These are phyloP conservation scores for Saccharomyces hybrid DNA, from an alignment of 1,139 yeast species.

Conservation along the genomic window DNA sequence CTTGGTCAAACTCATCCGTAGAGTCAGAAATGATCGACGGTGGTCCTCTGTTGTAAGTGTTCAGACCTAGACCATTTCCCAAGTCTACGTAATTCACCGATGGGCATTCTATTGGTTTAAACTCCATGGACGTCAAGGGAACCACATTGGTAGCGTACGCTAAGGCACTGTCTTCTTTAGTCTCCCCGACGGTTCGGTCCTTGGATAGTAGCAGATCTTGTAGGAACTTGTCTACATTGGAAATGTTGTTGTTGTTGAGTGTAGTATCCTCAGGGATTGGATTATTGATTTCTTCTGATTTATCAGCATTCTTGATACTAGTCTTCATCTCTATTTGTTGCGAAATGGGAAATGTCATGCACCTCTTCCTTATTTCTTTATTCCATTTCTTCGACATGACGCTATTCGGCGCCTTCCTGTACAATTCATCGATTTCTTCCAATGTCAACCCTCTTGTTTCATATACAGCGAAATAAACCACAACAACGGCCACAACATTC, in stretches of 20 bases:
- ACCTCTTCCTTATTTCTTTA: constrained; percentile 13
- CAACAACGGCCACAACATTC: constrained; percentile 50
- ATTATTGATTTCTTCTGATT: background rate
- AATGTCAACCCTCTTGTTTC: constrained; percentile 67
- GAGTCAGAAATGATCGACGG: constrained; percentile 21
- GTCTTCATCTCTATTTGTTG: background rate
- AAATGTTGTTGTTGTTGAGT: background rate
- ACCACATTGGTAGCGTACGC: background rate
- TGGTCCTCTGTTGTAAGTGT: constrained; percentile 22
- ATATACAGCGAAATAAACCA: constrained; percentile 52
- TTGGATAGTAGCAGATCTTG: background rate
- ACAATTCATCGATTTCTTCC: constrained; percentile 66
- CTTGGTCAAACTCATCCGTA: constrained; percentile 11
- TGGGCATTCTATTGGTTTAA: background rate
- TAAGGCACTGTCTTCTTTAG: background rate
- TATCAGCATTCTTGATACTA: background rate
- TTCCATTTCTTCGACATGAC: constrained; percentile 29
- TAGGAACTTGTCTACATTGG: background rate
- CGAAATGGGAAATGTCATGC: background rate
- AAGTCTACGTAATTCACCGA: constrained; percentile 18
- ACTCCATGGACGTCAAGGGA: background rate
- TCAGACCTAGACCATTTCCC: constrained; percentile 25
- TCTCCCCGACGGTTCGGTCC: background rate
- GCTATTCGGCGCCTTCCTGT: constrained; percentile 36
- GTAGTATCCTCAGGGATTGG: background rate